Evolutionary conservation across 2,329 filamentous ascomycete genomes (phyloP).

Genomic region (Aaosphaeria arxii): DNA sequence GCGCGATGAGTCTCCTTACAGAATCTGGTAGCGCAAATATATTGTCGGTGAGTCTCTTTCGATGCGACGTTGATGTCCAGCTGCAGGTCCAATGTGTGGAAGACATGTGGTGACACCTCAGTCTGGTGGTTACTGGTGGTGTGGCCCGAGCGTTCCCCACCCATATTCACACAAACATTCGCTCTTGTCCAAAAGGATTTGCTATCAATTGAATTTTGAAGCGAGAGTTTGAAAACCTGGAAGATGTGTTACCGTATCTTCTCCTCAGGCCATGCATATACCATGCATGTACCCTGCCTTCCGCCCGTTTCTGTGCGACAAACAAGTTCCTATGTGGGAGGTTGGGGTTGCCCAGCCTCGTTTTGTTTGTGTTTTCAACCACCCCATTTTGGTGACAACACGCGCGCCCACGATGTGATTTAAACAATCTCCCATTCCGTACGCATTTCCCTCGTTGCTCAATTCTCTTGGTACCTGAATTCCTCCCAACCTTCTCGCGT

Average conservation of each 20-base stretch:
- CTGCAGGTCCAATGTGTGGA: too few relatives aligned
- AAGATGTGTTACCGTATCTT: too few relatives aligned
- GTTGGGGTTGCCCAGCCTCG: slow-evolving; percentile 2
- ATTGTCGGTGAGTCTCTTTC: too few relatives aligned
- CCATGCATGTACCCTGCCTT: background rate
- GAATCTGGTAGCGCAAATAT: too few relatives aligned
- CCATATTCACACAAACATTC: too few relatives aligned
- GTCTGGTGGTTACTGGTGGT: background rate
- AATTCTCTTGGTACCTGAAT: background rate
- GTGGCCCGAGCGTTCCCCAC: background rate
- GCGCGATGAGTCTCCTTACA: too few relatives aligned
- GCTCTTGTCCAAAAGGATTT: too few relatives aligned
- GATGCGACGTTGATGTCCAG: too few relatives aligned
- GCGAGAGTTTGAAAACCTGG: too few relatives aligned
- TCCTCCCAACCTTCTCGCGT: background rate
- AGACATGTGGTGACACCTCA: too few relatives aligned
- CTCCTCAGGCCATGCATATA: background rate
- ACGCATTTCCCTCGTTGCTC: background rate
- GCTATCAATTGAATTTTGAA: too few relatives aligned
- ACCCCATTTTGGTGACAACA: background rate
- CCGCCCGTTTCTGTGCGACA: slow-evolving; percentile 1
- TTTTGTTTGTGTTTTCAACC: background rate
- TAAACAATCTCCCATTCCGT: background rate
- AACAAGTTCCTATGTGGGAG: slow-evolving; percentile 2
- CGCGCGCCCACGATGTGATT: background rate